Percentiles rank a stretch among this genome's conserved stretches.
These are phyloP conservation scores for Spizellomyces sp. DNA, from an alignment of 192 early-diverging fungal species.

Conservation along the genomic window DNA sequence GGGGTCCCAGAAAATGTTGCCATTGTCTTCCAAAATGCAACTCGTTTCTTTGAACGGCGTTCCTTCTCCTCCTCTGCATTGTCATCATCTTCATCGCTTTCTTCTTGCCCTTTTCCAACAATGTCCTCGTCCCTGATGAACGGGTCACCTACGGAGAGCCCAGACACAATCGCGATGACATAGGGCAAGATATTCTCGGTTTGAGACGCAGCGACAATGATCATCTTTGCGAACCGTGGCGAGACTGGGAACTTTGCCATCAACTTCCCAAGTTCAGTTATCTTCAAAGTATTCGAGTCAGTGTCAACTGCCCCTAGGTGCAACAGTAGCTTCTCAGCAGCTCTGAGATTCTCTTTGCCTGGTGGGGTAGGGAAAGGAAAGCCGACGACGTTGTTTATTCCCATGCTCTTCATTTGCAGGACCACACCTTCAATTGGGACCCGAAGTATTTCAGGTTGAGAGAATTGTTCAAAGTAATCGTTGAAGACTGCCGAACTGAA, in stretches of 20 bases:
- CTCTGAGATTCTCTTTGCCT: constrained; percentile 63
- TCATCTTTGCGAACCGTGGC: constrained; percentile 91
- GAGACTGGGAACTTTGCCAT: constrained; percentile 92
- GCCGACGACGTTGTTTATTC: constrained; percentile 89
- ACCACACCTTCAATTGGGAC: constrained; percentile 97
- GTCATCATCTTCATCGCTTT: constrained; percentile 51
- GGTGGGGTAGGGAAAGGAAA: constrained; percentile 99
- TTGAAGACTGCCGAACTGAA: constrained; percentile 93
- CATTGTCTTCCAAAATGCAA: constrained; percentile 75
- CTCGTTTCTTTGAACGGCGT: constrained; percentile 58
- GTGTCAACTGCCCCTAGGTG: constrained; percentile 79
- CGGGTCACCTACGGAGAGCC: constrained; percentile 90
- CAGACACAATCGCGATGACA: constrained; percentile 88
- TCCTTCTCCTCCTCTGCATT: constrained; percentile 59
- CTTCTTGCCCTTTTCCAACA: constrained; percentile 21
- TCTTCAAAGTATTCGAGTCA: constrained; percentile 57
- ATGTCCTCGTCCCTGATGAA: constrained; percentile 72
- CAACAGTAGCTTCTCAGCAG: constrained; percentile 78
- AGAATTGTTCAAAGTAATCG: constrained; percentile 83
- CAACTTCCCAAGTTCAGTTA: constrained; percentile 82
- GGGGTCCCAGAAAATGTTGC: constrained; percentile 68
- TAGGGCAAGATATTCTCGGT: constrained; percentile 78
- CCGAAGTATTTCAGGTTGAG: constrained; percentile 87
- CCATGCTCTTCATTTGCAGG: constrained; percentile 98
- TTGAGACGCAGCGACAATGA: constrained; percentile 81